Evolutionary conservation across 768 basidiomycete species (phyloP).

Genomic region (Coprinellus micaceus): DNA sequence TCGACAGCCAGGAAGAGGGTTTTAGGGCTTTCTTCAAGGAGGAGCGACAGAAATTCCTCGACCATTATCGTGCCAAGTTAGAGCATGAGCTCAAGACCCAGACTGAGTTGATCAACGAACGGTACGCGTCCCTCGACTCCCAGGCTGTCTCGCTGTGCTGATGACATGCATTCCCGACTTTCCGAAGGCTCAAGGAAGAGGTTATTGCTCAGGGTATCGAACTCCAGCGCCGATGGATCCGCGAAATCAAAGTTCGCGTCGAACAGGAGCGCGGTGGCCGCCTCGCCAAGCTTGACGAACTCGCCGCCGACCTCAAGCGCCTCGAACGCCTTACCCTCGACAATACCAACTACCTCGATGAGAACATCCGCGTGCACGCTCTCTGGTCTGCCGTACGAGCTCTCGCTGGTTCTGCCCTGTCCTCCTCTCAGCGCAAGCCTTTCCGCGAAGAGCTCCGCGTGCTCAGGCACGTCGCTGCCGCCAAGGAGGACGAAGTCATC

Average conservation of each 20-base stretch:
- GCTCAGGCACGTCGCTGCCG: slow-evolving; percentile 68
- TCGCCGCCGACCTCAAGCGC: slow-evolving; percentile 84
- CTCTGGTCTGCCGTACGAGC: slow-evolving; percentile 93
- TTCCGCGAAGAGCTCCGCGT: slow-evolving; percentile 90
- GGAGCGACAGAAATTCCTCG: slow-evolving; percentile 68
- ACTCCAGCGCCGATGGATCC: slow-evolving; percentile 93
- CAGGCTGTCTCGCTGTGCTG: neutral
- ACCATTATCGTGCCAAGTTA: slow-evolving; percentile 81
- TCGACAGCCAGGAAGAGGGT: slow-evolving; percentile 81
- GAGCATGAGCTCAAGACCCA: slow-evolving; percentile 83
- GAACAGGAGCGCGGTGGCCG: slow-evolving; percentile 96
- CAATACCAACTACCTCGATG: slow-evolving; percentile 87
- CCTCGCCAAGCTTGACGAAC: slow-evolving; percentile 90
- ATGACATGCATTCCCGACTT: neutral
- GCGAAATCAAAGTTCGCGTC: slow-evolving; percentile 92
- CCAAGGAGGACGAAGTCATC: slow-evolving; percentile 68
- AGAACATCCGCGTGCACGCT: slow-evolving; percentile 87
- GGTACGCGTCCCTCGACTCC: slow-evolving; percentile 44
- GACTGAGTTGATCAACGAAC: slow-evolving; percentile 90
- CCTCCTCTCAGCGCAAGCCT: slow-evolving; percentile 65
- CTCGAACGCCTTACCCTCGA: slow-evolving; percentile 89
- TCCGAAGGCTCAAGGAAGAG: slow-evolving; percentile 79
- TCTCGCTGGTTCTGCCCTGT: slow-evolving; percentile 59
- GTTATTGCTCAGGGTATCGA: slow-evolving; percentile 97
- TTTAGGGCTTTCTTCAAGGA: slow-evolving; percentile 79